Evolutionary conservation across 2,329 filamentous ascomycete genomes (phyloP).

Genomic region (Aspergillus fischeri): DNA sequence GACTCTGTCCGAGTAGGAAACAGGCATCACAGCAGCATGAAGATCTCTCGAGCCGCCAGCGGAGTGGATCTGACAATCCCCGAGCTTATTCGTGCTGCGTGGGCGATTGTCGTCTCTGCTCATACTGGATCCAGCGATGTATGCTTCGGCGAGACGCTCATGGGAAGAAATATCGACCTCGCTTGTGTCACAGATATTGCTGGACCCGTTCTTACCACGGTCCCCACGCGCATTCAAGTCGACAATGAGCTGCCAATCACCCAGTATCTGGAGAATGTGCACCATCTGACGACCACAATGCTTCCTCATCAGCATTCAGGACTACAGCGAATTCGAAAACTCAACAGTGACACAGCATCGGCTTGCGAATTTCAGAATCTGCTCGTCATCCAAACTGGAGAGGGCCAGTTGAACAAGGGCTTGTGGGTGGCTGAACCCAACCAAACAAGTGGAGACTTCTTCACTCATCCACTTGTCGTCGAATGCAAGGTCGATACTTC

Average conservation of each 20-base stretch:
- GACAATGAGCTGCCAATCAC: constrained; percentile 33
- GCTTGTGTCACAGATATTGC: constrained; percentile 46
- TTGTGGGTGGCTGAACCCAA: constrained; percentile 40
- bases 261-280: constrained; percentile 55
- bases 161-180: constrained; percentile 51
- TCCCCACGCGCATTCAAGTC: constrained; percentile 39
- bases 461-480: constrained; percentile 60
- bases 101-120: constrained; percentile 48
- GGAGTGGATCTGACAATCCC: constrained; percentile 41
- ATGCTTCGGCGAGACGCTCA: constrained; percentile 53
- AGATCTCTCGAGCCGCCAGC: constrained; percentile 16
- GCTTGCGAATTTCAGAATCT: constrained; percentile 47
- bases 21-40: constrained; percentile 20
- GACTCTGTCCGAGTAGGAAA: constrained; percentile 23
- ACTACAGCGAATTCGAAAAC: constrained; percentile 49
- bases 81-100: constrained; percentile 49
- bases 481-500: constrained; percentile 57
- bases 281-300: constrained; percentile 53
- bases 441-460: constrained; percentile 55
- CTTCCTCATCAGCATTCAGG: constrained; percentile 64
- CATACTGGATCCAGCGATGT: constrained; percentile 48
- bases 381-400: constrained; percentile 39
- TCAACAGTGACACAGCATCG: constrained; percentile 47
- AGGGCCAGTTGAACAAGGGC: constrained; percentile 18
- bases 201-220: constrained; percentile 39